Evolutionary conservation across 2,329 filamentous ascomycete species (phyloP), one percentile per base, ranked within the genome.

Genomic region (Passalora sequoiae): DNA sequence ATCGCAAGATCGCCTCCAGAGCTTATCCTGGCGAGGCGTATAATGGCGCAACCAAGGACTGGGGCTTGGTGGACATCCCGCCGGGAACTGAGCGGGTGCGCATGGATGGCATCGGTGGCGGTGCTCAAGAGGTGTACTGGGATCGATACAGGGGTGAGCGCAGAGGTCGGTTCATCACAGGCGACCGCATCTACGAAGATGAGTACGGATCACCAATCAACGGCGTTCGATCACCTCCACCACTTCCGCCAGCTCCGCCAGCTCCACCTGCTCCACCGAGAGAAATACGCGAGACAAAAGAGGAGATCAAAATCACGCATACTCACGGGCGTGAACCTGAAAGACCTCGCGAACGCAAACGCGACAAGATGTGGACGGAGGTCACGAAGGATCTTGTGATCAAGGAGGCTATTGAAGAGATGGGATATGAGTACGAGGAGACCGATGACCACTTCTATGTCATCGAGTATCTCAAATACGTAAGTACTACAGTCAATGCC

Each of bases 301-400:
- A 56, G 33, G 58, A 83, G 69, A 51, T 71, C 65, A 54, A 45
- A 31, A 59, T 59, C 44, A 57, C 55, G 10, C 48, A 55, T 33
- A 50, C 52, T 4, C 43, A 51, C 13, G 30, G 32, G 13, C 33
- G 32, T 9, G 50, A 43, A 46, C 24, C 24, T 12, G 44, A 46
- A 44, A 40, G 24, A 28, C 38, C 43, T 17, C 46, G 48, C 10
- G 33, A 36, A 12, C 49, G 46, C 21, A 57, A 57, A 46, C 52
- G 50, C 7, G 69, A 67, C 51, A 70, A 72, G 47, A 86, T 94
- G 71, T 97, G 91, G 91, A 98, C 92, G 0, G 92, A 97, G 67
- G 88, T 98, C 56, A 94, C 91, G 33, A 95, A 94, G 68, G 89
- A 95, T 55, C 69, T 97, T 25, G 87, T 97, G 12, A 75, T 83